Percentiles rank a stretch among this genome's conserved stretches.
phyloP scores from a whole-genome alignment of 208 protist genomes.

The Wallacemonas sp. region DNA sequence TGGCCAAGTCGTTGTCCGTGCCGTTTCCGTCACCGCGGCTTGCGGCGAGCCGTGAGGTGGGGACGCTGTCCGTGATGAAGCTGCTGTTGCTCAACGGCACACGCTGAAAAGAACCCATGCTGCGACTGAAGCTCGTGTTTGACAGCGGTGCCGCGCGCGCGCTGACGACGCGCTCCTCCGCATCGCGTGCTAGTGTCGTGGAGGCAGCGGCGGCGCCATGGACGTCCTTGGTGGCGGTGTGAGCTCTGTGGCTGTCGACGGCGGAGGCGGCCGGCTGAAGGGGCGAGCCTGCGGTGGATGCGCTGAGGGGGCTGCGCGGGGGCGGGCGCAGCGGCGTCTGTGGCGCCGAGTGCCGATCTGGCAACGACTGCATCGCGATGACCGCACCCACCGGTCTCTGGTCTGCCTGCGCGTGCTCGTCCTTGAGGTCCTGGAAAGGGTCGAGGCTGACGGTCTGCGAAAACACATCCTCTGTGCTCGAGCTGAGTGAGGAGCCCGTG shows the following conservation, averaged over 20 bases:
- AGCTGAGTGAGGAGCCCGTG: slow-evolving; percentile 13
- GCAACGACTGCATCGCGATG: no score
- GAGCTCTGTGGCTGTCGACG: no score
- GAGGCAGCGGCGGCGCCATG: no score
- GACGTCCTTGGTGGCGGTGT: no score
- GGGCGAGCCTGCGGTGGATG: no score
- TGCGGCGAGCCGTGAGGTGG: neutral
- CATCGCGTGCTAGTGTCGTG: no score
- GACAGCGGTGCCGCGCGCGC: neutral
- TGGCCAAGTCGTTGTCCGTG: neutral
- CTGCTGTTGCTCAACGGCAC: slow-evolving; percentile 2
- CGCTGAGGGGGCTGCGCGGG: no score
- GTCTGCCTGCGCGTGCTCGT: no score
- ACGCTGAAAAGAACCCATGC: neutral
- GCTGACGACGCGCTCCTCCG: neutral
- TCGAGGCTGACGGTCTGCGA: slow-evolving; percentile 5
- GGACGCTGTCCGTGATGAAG: slow-evolving; percentile 8
- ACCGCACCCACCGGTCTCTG: no score
- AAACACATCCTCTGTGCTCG: slow-evolving; percentile 11
- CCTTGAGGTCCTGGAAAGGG: neutral
- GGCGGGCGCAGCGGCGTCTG: no score
- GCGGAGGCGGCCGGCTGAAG: no score
- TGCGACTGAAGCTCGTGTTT: slow-evolving; percentile 16
- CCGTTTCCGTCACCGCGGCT: neutral
- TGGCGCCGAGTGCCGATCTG: no score